phyloP scores from a whole-genome alignment of 192 early-diverging fungal genomes.

The Gaertneriomyces semiglobifer region DNA sequence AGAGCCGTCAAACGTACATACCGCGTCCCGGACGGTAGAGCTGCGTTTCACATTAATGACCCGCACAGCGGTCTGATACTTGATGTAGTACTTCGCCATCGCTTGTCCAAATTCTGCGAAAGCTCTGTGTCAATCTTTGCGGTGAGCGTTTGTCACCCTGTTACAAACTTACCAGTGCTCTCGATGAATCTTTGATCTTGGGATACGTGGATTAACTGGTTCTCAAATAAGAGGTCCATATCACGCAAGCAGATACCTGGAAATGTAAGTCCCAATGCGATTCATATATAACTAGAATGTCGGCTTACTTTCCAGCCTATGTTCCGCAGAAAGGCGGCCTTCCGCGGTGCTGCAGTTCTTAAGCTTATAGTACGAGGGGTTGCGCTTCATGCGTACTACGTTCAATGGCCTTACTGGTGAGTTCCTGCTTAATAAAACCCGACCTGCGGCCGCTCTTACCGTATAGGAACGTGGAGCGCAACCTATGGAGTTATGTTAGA shows the following conservation, averaged over 20 bases:
- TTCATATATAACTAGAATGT: background rate
- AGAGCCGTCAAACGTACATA: conserved; percentile 6
- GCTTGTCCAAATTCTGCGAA: conserved; percentile 38
- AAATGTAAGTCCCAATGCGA: background rate
- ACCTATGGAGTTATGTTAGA: conserved; percentile 38
- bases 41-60: conserved; percentile 17
- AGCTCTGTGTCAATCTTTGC: conserved; percentile 4
- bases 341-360: conserved; percentile 20
- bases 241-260: conserved; percentile 44
- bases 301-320: conserved; percentile 33
- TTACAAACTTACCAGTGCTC: conserved; percentile 24
- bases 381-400: conserved; percentile 50
- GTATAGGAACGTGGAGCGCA: conserved; percentile 55
- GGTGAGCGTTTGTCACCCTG: background rate
- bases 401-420: background rate
- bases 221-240: conserved; percentile 32
- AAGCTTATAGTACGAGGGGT: conserved; percentile 47
- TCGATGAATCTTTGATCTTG: conserved; percentile 23
- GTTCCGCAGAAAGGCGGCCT: conserved; percentile 26
- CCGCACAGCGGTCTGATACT: conserved; percentile 37
- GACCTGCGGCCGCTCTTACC: conserved; percentile 21
- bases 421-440: background rate
- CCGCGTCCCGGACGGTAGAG: conserved; percentile 1
- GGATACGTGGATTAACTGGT: conserved; percentile 20
- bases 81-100: conserved; percentile 48